phyloP scores from a whole-genome alignment of 805 yeast species.

The Grigorovia humatica region DNA sequence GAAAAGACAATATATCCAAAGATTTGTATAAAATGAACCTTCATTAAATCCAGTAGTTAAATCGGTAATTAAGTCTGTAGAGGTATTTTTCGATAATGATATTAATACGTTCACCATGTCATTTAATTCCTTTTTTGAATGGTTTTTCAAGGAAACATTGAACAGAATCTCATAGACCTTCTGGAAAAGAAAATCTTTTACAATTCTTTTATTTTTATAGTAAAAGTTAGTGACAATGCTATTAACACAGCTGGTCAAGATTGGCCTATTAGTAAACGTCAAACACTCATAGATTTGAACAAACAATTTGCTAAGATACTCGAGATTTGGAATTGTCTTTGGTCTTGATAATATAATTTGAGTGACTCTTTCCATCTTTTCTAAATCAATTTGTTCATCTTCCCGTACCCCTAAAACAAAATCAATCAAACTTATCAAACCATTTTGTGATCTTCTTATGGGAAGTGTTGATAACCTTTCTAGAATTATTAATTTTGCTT shows the following conservation, averaged over 20 bases:
- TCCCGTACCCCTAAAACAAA: constrained; percentile 70
- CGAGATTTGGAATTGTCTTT: constrained; percentile 31
- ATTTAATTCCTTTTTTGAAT: constrained; percentile 42
- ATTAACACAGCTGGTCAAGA: constrained; percentile 45
- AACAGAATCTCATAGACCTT: constrained; percentile 37
- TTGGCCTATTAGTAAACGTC: constrained; percentile 49
- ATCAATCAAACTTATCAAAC: constrained; percentile 67
- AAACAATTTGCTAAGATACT: constrained; percentile 52
- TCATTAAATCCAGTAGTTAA: constrained; percentile 16
- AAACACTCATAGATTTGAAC: constrained; percentile 52
- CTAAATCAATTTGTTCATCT: constrained; percentile 48
- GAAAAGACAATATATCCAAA: constrained; percentile 32
- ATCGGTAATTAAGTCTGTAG: constrained; percentile 27
- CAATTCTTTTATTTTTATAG: constrained; percentile 38
- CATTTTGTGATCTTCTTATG: constrained; percentile 47
- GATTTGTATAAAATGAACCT: constrained; percentile 20
- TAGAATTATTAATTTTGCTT: constrained; percentile 40
- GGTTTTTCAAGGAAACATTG: constrained; percentile 26
- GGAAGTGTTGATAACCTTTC: constrained; percentile 45
- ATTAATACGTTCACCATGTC: constrained; percentile 56
- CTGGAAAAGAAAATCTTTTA: constrained; percentile 48
- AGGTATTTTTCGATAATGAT: constrained; percentile 43
- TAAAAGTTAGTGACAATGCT: constrained; percentile 45
- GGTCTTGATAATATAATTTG: constrained; percentile 59
- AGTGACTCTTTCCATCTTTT: constrained; percentile 58